These are phyloP conservation scores for Venturia aucupariae DNA, from an alignment of 2,329 filamentous ascomycete species.

Conservation along the genomic window DNA sequence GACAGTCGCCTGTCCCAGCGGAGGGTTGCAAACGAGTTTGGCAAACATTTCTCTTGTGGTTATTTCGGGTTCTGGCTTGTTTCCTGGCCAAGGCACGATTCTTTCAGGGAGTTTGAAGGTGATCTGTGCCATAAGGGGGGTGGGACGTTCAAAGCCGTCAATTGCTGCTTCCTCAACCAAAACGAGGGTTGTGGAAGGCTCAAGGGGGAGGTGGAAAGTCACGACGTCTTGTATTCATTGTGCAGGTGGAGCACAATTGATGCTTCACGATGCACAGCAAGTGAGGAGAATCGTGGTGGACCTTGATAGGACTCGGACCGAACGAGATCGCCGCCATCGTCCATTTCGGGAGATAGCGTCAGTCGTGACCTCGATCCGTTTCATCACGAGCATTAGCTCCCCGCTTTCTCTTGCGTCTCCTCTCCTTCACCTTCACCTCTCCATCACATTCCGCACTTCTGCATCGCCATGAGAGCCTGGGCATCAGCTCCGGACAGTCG, in stretches of 20 bases:
- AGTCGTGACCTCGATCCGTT: not conserved
- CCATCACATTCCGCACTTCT: not conserved
- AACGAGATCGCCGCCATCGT: not conserved
- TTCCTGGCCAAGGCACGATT: constrained; percentile 9
- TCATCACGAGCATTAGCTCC: not conserved
- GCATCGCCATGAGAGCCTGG: not conserved
- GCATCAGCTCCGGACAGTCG: no score
- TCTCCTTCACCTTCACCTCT: not conserved
- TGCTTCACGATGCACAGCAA: not conserved
- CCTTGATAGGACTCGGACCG: not conserved
- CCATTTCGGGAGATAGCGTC: not conserved
- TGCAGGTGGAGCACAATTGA: not conserved
- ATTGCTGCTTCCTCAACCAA: constrained; percentile 2
- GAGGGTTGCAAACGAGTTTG: constrained; percentile 55
- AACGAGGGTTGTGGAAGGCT: not conserved
- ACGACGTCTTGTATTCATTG: not conserved
- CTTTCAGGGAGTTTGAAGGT: constrained; percentile 13
- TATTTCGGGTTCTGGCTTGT: not conserved
- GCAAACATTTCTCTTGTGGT: constrained; percentile 38
- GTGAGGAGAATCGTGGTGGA: not conserved
- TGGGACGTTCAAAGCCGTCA: not conserved
- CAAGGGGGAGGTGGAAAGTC: not conserved
- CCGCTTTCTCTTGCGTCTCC: not conserved
- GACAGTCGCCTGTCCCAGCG: constrained; percentile 65
- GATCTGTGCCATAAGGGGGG: constrained; percentile 5